phyloP scores from a whole-genome alignment of 495 filamentous ascomycete genomes.

The Trichoderma orchidacearum region DNA sequence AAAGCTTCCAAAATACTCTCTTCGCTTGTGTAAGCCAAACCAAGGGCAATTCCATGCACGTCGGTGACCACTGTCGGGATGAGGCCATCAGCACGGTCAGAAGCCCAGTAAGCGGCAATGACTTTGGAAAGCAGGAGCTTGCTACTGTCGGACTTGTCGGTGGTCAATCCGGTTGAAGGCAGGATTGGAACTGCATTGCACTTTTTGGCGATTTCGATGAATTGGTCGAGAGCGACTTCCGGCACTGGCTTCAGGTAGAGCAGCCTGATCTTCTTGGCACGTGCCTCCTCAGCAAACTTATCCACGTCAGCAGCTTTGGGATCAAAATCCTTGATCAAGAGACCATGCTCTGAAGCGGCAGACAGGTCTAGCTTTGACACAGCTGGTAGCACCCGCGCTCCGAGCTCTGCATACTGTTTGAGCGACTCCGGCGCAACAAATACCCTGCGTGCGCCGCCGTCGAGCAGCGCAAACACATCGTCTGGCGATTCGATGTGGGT shows the following conservation, averaged over 20 bases:
- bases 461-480: constrained; percentile 66
- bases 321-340: constrained; percentile 33
- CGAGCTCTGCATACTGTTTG: constrained; percentile 26
- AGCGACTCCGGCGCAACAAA: constrained; percentile 61
- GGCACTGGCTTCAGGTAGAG: constrained; percentile 30
- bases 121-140: constrained; percentile 55
- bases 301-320: constrained; percentile 20
- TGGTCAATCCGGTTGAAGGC: constrained; percentile 53
- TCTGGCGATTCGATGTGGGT: constrained; percentile 50
- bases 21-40: constrained; percentile 83
- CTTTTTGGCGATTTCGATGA: constrained; percentile 38
- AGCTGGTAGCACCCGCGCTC: constrained; percentile 26
- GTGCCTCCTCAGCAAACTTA: constrained; percentile 29
- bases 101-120: constrained; percentile 52
- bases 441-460: constrained; percentile 76
- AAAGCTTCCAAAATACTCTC: constrained; percentile 82
- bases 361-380: constrained; percentile 18
- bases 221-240: constrained; percentile 32
- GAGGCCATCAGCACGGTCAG: constrained; percentile 75
- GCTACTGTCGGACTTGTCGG: constrained; percentile 40
- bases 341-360: constrained; percentile 21
- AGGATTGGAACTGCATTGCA: constrained; percentile 63
- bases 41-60: constrained; percentile 72
- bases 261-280: constrained; percentile 26
- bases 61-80: constrained; percentile 82